These are phyloP conservation scores for Pythium monospermum DNA, from an alignment of 352 stramenopile genomes.

Conservation along the genomic window DNA sequence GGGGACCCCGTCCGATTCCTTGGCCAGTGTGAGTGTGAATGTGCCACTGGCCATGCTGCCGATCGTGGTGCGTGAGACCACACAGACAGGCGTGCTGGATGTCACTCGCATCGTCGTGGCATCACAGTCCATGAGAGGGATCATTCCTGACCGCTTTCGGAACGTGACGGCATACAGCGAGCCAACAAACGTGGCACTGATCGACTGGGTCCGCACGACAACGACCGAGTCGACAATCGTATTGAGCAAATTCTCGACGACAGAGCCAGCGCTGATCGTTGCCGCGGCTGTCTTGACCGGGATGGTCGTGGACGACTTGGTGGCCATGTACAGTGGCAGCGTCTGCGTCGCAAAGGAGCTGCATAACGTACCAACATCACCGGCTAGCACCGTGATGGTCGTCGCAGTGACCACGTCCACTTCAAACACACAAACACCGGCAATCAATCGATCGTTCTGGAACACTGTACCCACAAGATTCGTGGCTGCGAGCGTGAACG, in stretches of 20 bases:
- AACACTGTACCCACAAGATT: slow-evolving; percentile 10
- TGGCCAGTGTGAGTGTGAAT: slow-evolving; percentile 50
- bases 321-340: slow-evolving; percentile 54
- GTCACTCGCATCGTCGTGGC: slow-evolving; percentile 27
- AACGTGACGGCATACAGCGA: slow-evolving; percentile 65
- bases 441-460: slow-evolving; percentile 28
- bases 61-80: slow-evolving; percentile 28
- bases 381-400: slow-evolving; percentile 29
- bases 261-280: slow-evolving; percentile 28
- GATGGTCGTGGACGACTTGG: slow-evolving; percentile 32
- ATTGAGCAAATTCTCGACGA: slow-evolving; percentile 44
- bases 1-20: slow-evolving; percentile 25
- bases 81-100: slow-evolving; percentile 23
- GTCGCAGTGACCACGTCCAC: slow-evolving; percentile 25
- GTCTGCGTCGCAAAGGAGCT: slow-evolving; percentile 35
- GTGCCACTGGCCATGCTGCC: slow-evolving; percentile 70
- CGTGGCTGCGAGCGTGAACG: slow-evolving; percentile 34
- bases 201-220: slow-evolving; percentile 29
- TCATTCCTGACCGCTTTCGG: slow-evolving; percentile 43
- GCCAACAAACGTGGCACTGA: slow-evolving; percentile 46
- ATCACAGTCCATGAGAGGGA: slow-evolving; percentile 50
- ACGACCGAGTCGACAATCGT: slow-evolving; percentile 48
- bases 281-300: slow-evolving; percentile 38
- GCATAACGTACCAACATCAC: slow-evolving; percentile 48
- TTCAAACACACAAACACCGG: slow-evolving; percentile 55